Base-by-base conservation (phyloP, 2,329 filamentous ascomycete genomes). In the Davidsoniella eucalypti region DNA sequence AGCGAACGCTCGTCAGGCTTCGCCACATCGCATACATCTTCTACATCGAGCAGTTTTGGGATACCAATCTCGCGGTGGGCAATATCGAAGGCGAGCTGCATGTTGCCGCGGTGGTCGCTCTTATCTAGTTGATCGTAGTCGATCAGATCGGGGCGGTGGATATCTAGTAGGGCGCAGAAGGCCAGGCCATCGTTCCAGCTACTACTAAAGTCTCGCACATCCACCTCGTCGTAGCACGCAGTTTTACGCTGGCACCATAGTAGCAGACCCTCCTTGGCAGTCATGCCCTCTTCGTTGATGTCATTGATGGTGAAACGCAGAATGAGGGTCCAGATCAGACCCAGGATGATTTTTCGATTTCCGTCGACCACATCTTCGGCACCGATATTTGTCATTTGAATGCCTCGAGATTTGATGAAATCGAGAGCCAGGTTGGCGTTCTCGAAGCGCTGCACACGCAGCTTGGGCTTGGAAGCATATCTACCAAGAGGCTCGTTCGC, bases 171-270 rank as follows among this genome's bases (percentile, higher is more conserved):
- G 25, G 92, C 92, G 63, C 92, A 98, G 62, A 98, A 98, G 42
- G 92, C 92, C 53, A 98, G 71, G 8, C 92, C 92, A 63, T 98
- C 85, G 62, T 95, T 98, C 92, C 92, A 98, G 65, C 92, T 96
- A 33, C 73, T 72, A 52, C 87, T 94, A 64, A 98, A 98, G 67
- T 98, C 90, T 49, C 86, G 77, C 38, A 98, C 87, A 57, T 96
- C 84, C 18, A 98, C 88, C 62, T 93, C 92, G 54, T 95, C 88
- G 64, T 98, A 98, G 67, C 92, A 98, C 6, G 92, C 92, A 26
- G 92, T 98, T 69, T 98, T 98, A 59, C 92, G 76, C 68, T 98
- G 90, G 70, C 92, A 98, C 92, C 92, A 98, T 21, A 98, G 69
- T 52, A 98, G 67, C 59, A 98, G 69, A 55, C 92, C 92, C 64